phyloP scores from a whole-genome alignment of 176 grass and related monocot genomes.

The Cenchrus americanus region DNA sequence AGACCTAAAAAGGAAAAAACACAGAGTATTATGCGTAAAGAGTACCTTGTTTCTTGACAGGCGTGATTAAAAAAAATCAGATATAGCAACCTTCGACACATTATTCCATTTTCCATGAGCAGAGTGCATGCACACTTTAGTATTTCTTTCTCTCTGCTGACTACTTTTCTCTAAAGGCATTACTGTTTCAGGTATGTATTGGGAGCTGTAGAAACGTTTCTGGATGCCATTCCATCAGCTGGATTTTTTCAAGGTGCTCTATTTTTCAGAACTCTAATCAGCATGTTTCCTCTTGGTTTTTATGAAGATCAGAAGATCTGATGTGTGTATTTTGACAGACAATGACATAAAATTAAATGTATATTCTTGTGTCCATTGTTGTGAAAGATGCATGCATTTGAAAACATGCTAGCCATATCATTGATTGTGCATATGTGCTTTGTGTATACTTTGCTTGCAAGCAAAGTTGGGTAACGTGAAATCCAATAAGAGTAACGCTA shows the following conservation, averaged over 20 bases:
- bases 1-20: conserved; percentile 3
- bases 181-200: conserved; percentile 78
- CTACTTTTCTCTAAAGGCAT: neutral
- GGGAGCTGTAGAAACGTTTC: conserved; percentile 98
- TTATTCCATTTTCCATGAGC: neutral
- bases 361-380: neutral
- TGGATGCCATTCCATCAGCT: conserved; percentile 84
- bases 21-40: conserved; percentile 18
- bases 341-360: neutral
- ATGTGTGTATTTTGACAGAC: neutral
- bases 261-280: neutral
- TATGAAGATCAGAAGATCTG: neutral
- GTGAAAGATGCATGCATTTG: neutral
- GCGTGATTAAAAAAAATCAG: neutral
- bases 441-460: neutral
- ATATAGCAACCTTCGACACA: neutral
- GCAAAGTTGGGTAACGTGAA: neutral
- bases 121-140: neutral
- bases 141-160: neutral
- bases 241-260: conserved; percentile 83
- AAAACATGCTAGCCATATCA: neutral
- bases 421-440: neutral
- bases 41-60: conserved; percentile 1
- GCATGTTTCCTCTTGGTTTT: neutral
- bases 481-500: neutral